Percentiles rank a stretch among this genome's conserved stretches.
phyloP scores from a whole-genome alignment of 768 basidiomycete species.

The Megacollybia marginata region DNA sequence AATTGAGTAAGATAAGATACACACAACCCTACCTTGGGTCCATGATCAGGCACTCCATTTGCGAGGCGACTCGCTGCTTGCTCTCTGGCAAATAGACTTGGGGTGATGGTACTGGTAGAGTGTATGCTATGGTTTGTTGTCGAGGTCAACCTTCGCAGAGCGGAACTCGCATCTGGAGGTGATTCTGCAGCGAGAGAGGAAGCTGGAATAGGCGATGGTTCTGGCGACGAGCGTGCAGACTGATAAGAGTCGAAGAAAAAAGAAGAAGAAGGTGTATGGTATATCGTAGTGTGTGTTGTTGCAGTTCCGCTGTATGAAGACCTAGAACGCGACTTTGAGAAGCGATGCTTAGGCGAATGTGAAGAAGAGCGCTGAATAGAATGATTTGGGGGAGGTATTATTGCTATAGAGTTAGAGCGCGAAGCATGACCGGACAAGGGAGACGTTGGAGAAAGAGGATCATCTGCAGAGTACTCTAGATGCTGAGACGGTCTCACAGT shows the following conservation, averaged over 20 bases:
- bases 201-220: constrained; percentile 22
- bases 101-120: constrained; percentile 50
- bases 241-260: constrained; percentile 49
- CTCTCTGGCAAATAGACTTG: constrained; percentile 43
- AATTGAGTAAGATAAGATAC: background rate
- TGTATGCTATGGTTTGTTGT: constrained; percentile 30
- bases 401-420: constrained; percentile 17
- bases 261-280: constrained; percentile 79
- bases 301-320: constrained; percentile 41
- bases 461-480: constrained; percentile 6
- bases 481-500: constrained; percentile 16
- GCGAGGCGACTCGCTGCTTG: no score
- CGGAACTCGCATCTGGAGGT: constrained; percentile 15
- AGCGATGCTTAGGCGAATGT: constrained; percentile 21
- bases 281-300: constrained; percentile 56
- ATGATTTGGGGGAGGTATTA: constrained; percentile 18
- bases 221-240: constrained; percentile 56
- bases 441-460: constrained; percentile 16
- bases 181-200: constrained; percentile 14
- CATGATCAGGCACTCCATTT: background rate
- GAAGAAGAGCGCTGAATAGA: constrained; percentile 17
- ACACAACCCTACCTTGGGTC: background rate
- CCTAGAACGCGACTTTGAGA: constrained; percentile 38
- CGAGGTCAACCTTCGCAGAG: background rate
- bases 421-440: background rate